These are phyloP conservation scores for Ophiostoma ips DNA, from an alignment of 2,329 filamentous ascomycete species.

Conservation along the genomic window DNA sequence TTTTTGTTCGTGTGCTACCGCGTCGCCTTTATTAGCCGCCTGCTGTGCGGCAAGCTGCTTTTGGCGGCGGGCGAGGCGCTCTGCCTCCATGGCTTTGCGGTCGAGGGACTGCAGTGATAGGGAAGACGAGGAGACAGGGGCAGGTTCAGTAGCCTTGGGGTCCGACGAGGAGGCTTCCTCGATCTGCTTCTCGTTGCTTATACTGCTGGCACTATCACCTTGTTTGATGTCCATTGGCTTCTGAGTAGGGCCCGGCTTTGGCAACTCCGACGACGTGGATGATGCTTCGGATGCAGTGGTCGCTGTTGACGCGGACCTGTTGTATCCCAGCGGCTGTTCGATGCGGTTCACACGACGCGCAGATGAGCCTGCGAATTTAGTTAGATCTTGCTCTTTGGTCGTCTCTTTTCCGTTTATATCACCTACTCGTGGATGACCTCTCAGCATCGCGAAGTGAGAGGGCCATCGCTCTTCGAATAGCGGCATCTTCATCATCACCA, in stretches of 20 bases:
- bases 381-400: no score
- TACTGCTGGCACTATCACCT: neutral
- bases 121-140: constrained; percentile 15
- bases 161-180: neutral
- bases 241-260: neutral
- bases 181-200: neutral
- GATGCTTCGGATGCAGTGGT: neutral
- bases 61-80: constrained; percentile 56
- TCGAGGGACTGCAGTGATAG: constrained; percentile 42
- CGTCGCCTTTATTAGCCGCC: neutral
- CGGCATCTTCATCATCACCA: constrained; percentile 39
- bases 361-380: no score
- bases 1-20: neutral
- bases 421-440: neutral
- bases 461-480: constrained; percentile 46
- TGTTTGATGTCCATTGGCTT: neutral
- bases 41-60: constrained; percentile 30
- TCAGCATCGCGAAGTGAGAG: constrained; percentile 32
- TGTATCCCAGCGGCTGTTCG: neutral
- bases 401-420: no score
- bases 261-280: neutral
- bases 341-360: neutral
- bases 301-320: neutral
- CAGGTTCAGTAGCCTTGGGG: neutral
- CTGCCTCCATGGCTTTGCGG: constrained; percentile 72